phyloP scores from a whole-genome alignment of 352 stramenopile genomes.

The Pythium monospermum region DNA sequence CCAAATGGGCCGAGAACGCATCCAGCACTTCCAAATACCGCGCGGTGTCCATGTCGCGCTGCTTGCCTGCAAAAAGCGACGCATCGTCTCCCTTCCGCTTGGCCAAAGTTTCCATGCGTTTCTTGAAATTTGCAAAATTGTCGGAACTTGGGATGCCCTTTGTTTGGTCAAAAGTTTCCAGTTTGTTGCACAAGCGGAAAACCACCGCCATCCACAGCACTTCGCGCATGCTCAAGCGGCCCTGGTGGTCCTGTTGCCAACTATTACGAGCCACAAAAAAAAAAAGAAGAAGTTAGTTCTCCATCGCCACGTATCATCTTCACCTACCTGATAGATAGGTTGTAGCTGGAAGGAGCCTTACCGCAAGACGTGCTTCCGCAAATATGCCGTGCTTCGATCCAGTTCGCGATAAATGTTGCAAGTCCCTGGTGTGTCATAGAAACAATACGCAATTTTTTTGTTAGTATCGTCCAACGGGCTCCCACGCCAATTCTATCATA shows the following conservation, averaged over 20 bases:
- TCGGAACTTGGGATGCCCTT: conserved; percentile 76
- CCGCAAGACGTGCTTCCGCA: conserved; percentile 74
- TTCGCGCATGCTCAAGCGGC: conserved; percentile 59
- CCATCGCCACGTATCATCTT: no score
- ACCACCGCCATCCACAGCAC: conserved; percentile 79
- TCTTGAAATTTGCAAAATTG: conserved; percentile 57
- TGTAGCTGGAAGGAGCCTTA: no score
- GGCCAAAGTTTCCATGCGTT: conserved; percentile 42
- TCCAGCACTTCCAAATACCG: conserved; percentile 65
- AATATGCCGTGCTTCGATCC: conserved; percentile 73
- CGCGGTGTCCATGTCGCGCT: conserved; percentile 50
- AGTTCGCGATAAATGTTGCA: conserved; percentile 85
- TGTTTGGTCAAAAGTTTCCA: conserved; percentile 77
- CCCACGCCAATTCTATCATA: no score
- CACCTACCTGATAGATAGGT: no score
- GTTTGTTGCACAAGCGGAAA: conserved; percentile 78
- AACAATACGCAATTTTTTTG: neutral
- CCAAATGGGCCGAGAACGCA: conserved; percentile 58
- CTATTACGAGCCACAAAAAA: conserved; percentile 8
- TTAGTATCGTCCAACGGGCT: no score
- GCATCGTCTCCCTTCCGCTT: conserved; percentile 55
- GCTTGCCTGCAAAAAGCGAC: conserved; percentile 45
- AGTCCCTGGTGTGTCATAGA: conserved; percentile 32
- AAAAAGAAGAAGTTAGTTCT: neutral
- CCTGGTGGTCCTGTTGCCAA: conserved; percentile 71